phyloP scores from a whole-genome alignment of 1,284 basidiomycete genomes.

The Fomitopsis betulina region DNA sequence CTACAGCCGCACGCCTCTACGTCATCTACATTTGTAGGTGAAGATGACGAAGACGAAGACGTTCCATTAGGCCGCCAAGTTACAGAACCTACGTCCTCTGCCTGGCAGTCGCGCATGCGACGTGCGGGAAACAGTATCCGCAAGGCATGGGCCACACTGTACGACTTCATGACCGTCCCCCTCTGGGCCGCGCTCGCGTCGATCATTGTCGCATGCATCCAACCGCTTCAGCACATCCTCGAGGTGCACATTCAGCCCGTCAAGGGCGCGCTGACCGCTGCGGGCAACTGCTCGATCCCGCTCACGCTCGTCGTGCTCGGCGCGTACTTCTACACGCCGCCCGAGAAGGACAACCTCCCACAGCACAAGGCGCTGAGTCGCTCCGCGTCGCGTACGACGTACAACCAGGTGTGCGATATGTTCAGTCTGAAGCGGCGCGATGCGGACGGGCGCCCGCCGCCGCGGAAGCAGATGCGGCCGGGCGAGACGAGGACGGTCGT shows the following conservation, averaged over 20 bases:
- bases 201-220: slow-evolving; percentile 77
- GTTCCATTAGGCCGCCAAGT: slow-evolving; percentile 20
- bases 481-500: slow-evolving; percentile 83
- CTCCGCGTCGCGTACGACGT: slow-evolving; percentile 29
- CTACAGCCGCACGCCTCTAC: slow-evolving; percentile 5
- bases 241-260: slow-evolving; percentile 61
- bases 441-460: slow-evolving; percentile 10
- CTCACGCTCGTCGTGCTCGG: slow-evolving; percentile 90
- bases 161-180: slow-evolving; percentile 85
- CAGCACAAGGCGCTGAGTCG: slow-evolving; percentile 10
- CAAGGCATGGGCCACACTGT: slow-evolving; percentile 41
- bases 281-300: slow-evolving; percentile 84
- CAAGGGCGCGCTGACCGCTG: slow-evolving; percentile 66
- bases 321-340: slow-evolving; percentile 77
- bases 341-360: slow-evolving; percentile 13
- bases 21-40: slow-evolving; percentile 28
- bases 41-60: slow-evolving; percentile 31
- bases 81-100: slow-evolving; percentile 27
- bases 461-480: slow-evolving; percentile 26
- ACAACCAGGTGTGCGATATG: slow-evolving; percentile 38
- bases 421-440: slow-evolving; percentile 27
- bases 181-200: slow-evolving; percentile 80
- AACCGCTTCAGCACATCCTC: slow-evolving; percentile 68
- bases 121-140: slow-evolving; percentile 27
- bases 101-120: slow-evolving; percentile 29